Conservation (phyloP, 495 filamentous ascomycete species). For the Talaromyces trachyspermus region DNA sequence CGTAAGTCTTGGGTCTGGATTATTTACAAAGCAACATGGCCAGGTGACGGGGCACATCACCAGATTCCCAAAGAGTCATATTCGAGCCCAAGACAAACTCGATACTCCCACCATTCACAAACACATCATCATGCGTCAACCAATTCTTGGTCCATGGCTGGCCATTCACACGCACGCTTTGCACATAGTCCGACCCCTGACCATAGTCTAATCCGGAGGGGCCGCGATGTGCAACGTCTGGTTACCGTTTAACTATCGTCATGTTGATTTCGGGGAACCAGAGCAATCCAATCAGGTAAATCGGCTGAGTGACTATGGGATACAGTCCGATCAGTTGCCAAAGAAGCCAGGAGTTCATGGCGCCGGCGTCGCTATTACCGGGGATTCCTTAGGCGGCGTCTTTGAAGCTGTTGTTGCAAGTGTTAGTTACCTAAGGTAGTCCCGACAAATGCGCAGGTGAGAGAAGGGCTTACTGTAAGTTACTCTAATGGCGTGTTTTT, state of each 20-base stretch:
- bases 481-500: conserved; percentile 45
- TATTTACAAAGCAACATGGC: conserved; percentile 15
- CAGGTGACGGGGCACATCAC: conserved; percentile 45
- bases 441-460: too few relatives aligned
- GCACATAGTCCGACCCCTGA: conserved; percentile 40
- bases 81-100: conserved; percentile 54
- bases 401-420: conserved; percentile 20
- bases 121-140: conserved; percentile 57
- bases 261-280: conserved; percentile 56
- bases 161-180: conserved; percentile 33
- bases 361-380: conserved; percentile 62
- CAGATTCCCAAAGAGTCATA: conserved; percentile 48
- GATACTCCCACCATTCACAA: conserved; percentile 52
- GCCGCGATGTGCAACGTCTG: conserved; percentile 50
- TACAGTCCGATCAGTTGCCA: conserved; percentile 69
- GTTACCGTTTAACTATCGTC: conserved; percentile 43
- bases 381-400: conserved; percentile 47
- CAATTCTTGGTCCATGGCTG: conserved; percentile 42
- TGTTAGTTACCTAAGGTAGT: neutral
- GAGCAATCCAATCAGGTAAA: conserved; percentile 56
- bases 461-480: conserved; percentile 43
- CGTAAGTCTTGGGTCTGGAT: too few relatives aligned
- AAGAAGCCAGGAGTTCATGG: conserved; percentile 62
- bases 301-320: conserved; percentile 56
- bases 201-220: conserved; percentile 39